Conservation (phyloP, 2,329 filamentous ascomycete genomes). For the Colletotrichum sp. region DNA sequence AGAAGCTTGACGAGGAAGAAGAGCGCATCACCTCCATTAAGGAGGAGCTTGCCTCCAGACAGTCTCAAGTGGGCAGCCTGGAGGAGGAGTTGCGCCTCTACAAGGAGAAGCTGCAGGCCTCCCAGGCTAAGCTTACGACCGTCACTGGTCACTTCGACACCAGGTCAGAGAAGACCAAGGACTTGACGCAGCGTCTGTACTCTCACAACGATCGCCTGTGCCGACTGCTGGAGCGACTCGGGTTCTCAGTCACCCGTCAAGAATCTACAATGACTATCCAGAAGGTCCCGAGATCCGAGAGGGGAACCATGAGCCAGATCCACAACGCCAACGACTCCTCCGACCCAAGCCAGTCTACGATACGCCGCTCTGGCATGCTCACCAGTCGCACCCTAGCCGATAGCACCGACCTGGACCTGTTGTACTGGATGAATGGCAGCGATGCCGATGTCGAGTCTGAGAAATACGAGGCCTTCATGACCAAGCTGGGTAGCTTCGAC, state of each 20-base stretch:
- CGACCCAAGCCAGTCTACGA: constrained; percentile 51
- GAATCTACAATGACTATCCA: constrained; percentile 77
- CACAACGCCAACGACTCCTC: constrained; percentile 64
- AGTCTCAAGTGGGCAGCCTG: constrained; percentile 76
- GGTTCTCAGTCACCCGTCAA: constrained; percentile 80
- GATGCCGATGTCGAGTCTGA: constrained; percentile 70
- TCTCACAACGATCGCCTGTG: constrained; percentile 84
- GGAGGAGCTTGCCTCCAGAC: constrained; percentile 74
- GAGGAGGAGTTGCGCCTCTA: constrained; percentile 76
- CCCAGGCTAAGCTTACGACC: constrained; percentile 56
- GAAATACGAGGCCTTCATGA: constrained; percentile 78
- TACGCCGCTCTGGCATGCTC: constrained; percentile 59
- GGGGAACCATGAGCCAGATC: constrained; percentile 44
- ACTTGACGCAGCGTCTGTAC: constrained; percentile 84
- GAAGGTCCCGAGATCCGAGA: constrained; percentile 68
- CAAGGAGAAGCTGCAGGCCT: constrained; percentile 66
- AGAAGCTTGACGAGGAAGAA: constrained; percentile 78
- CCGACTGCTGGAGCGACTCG: constrained; percentile 83
- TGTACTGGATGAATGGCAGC: constrained; percentile 82
- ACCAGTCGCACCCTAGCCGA: constrained; percentile 62
- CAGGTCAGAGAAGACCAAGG: constrained; percentile 76
- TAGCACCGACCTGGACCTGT: constrained; percentile 70
- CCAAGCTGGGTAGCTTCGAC: constrained; percentile 78
- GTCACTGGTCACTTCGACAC: constrained; percentile 67
- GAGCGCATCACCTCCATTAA: constrained; percentile 69